Base-by-base conservation (phyloP, 2,329 filamentous ascomycete species). In the Exophiala sp. region DNA sequence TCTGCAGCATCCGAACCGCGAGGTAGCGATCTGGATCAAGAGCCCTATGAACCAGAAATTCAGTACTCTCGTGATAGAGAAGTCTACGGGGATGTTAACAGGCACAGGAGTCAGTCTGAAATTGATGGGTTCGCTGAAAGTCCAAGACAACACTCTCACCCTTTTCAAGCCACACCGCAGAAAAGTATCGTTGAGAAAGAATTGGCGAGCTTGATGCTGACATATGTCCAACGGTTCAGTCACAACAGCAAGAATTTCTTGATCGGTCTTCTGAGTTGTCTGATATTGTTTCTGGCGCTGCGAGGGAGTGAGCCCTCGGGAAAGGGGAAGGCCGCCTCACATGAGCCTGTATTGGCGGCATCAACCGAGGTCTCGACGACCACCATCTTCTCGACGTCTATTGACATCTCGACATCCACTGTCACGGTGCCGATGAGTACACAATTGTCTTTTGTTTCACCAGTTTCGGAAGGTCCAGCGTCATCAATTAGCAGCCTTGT, bases 201-300 rank as follows among this genome's bases (percentile, higher is more conserved):
- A 2, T 68, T 84, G 0, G 69, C 72, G 12, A 75, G 75, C 0
- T 68, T 83, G 11, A 56, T 83, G 41, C 69, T 72, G 54, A 82
- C 82, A 62, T 83, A 82, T 60, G 53, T 82, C 14, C 69, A 74
- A 20, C 67, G 81, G 1, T 67, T 82, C 16, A 70, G 77, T 2
- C 72, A 72, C 41, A 82, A 85, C 59, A 71, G 72, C 42, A 73
- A 77, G 35, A 84, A 84, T 61, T 67, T 81, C 9, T 68, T 73
- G 14, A 75, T 83, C 33, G 66, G 73, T 7, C 54, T 78, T 3
- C 67, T 83, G 3, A 71, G 71, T 40, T 52, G 71, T 11, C 54
- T 77, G 5, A 69, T 78, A 3, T 56, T 75, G 1, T 71, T 75
- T 55, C 65, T 79, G 5, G 66, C 70, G 7, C 34, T 57, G 47